Percentiles rank a stretch among this genome's conserved stretches.
These are phyloP conservation scores for Spiraea crenata DNA, from an alignment of 331 rosid species.

Conservation along the genomic window DNA sequence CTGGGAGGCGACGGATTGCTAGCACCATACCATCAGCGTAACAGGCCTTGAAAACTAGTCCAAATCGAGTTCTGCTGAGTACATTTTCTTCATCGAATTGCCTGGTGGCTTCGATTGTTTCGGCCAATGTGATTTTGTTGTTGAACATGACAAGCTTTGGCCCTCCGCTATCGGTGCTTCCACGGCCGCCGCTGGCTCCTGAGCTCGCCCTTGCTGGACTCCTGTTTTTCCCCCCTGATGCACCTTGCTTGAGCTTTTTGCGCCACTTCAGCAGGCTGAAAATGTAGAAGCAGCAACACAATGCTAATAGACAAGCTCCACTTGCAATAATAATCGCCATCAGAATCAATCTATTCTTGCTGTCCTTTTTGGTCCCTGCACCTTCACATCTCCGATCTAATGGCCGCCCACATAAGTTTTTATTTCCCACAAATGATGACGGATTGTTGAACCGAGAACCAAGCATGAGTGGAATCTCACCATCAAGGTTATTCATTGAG, in stretches of 20 bases:
- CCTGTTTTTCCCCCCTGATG: conserved; percentile 72
- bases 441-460: conserved; percentile 67
- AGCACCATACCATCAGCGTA: conserved; percentile 94
- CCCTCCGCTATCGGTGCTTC: conserved; percentile 76
- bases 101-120: conserved; percentile 81
- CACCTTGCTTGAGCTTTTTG: conserved; percentile 58
- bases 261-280: conserved; percentile 82
- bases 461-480: conserved; percentile 63
- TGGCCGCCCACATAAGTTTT: conserved; percentile 68
- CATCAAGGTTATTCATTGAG: conserved; percentile 62
- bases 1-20: conserved; percentile 76
- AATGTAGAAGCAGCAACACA: conserved; percentile 86
- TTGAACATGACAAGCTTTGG: conserved; percentile 91
- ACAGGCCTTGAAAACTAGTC: conserved; percentile 84
- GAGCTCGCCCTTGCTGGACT: conserved; percentile 87
- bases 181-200: conserved; percentile 77
- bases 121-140: conserved; percentile 79
- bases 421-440: conserved; percentile 54
- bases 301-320: conserved; percentile 53
- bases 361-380: conserved; percentile 20
- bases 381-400: conserved; percentile 46
- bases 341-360: conserved; percentile 59
- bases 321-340: conserved; percentile 45
- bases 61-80: conserved; percentile 73
- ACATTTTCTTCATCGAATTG: conserved; percentile 96